Evolutionary conservation across 2,329 filamentous ascomycete genomes (phyloP), one percentile per base, ranked within the genome.

Genomic region (Exophiala viscosa): DNA sequence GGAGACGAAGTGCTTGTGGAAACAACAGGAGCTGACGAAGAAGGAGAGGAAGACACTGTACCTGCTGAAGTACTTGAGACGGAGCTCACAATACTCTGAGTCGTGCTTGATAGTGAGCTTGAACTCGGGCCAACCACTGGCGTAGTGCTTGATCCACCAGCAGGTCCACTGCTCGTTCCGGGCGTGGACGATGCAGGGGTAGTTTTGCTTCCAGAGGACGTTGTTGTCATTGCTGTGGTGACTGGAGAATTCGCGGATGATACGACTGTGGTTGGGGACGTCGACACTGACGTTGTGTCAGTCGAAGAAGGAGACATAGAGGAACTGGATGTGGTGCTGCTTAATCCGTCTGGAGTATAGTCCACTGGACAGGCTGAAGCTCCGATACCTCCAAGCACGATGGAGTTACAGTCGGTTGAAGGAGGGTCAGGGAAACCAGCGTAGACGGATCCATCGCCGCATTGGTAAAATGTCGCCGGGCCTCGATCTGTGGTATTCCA

Each of bases 371-470:
- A 59, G 17, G 43, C 52, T 5, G 44, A 35, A 40, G 53, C 50
- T 3, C 42, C 48, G 13, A 62, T 57, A 35, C 56, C 60, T 32
- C 60, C 60, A 34, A 62, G n/a, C 1, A 43, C 52, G 20, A 57
- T 52, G 2, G 17, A n/a, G 38, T 52, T 54, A 34, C 60, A 62
- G 39, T 58, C 50, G 17, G 31, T 15, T 36, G 11, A 23, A 1
- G 55, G 51, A 17, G 60, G 51, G 49, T 40, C 49, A 3, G 54
- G 56, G 34, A 60, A 62, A n/a, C 60, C 60, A 20, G 58, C 54
- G 36, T 52, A 62, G 5, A 60, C 40, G 2, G 40, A 28, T 20
- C 47, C 51, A 33, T 55, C 50, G 23, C 41, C 46, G 44, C 60
- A 62, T 33, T 54, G 54, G 35, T 60, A 62, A 44, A 59, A 59